These are phyloP conservation scores for Nemania bipapillata DNA, from an alignment of 2,329 filamentous ascomycete genomes.

Conservation along the genomic window DNA sequence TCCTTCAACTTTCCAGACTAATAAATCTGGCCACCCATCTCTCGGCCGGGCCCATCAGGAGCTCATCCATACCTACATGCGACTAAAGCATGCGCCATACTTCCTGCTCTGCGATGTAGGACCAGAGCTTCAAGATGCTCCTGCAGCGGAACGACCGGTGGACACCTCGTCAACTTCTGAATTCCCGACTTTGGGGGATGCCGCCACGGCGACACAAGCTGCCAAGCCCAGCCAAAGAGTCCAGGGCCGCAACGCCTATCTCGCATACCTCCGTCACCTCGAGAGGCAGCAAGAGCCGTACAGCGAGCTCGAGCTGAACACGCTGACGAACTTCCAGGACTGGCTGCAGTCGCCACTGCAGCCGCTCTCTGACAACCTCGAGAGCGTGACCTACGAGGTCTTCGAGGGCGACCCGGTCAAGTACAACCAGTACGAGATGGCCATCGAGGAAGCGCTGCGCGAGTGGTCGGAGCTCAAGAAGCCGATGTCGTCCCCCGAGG, in stretches of 20 bases:
- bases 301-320: slow-evolving; percentile 62
- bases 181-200: slow-evolving; percentile 78
- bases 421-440: slow-evolving; percentile 93
- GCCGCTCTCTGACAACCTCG: slow-evolving; percentile 93
- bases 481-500: slow-evolving; percentile 76
- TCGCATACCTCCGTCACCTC: slow-evolving; percentile 85
- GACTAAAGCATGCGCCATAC: slow-evolving; percentile 71
- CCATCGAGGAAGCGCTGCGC: slow-evolving; percentile 79
- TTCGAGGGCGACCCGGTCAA: slow-evolving; percentile 99
- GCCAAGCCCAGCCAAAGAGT: slow-evolving; percentile 59
- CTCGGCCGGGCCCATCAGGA: slow-evolving; percentile 70
- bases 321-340: slow-evolving; percentile 77
- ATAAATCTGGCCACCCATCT: slow-evolving; percentile 70
- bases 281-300: slow-evolving; percentile 80
- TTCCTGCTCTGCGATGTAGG: slow-evolving; percentile 72
- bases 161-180: slow-evolving; percentile 59
- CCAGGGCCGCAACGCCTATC: slow-evolving; percentile 58
- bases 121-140: slow-evolving; percentile 55
- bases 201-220: slow-evolving; percentile 57
- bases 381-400: slow-evolving; percentile 97
- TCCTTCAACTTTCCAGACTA: slow-evolving; percentile 66
- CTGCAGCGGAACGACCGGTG: slow-evolving; percentile 49
- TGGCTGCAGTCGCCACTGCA: slow-evolving; percentile 96
- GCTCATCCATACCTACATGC: slow-evolving; percentile 71
- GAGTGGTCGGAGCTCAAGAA: slow-evolving; percentile 81